phyloP scores from a whole-genome alignment of 2,329 filamentous ascomycete genomes.

The Pseudogymnoascus sp. region DNA sequence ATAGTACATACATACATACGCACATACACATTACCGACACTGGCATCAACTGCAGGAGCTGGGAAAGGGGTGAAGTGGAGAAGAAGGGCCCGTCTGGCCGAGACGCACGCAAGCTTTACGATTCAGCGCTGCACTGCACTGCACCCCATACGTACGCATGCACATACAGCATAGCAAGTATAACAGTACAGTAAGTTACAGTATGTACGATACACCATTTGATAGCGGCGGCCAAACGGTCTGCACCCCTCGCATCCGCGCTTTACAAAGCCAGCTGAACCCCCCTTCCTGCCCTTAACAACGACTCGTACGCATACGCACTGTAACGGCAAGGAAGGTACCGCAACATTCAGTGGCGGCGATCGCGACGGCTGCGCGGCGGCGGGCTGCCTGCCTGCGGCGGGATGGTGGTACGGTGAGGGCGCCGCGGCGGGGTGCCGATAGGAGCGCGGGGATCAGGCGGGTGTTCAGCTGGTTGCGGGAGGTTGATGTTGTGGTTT shows the following conservation, averaged over 20 bases:
- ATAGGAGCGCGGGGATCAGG: neutral
- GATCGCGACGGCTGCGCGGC: neutral
- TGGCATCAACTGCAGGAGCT: neutral
- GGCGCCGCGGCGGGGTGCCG: neutral
- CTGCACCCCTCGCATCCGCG: neutral
- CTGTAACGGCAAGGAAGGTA: neutral
- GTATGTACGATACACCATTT: neutral
- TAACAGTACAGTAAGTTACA: neutral
- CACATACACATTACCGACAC: neutral
- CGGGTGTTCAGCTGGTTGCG: neutral
- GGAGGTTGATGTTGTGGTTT: neutral
- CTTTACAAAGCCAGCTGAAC: neutral
- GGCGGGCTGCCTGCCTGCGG: neutral
- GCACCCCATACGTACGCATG: neutral
- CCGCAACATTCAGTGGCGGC: neutral
- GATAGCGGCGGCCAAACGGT: neutral
- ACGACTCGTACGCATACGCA: neutral
- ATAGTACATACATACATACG: neutral
- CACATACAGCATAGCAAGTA: neutral
- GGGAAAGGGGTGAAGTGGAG: neutral
- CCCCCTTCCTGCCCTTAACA: too few species aligned
- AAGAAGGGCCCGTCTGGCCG: neutral
- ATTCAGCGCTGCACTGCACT: neutral
- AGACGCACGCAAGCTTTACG: neutral
- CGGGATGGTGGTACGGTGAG: neutral